These are phyloP conservation scores for Margaritispora aquatica DNA, from an alignment of 495 filamentous ascomycete species.

Conservation along the genomic window DNA sequence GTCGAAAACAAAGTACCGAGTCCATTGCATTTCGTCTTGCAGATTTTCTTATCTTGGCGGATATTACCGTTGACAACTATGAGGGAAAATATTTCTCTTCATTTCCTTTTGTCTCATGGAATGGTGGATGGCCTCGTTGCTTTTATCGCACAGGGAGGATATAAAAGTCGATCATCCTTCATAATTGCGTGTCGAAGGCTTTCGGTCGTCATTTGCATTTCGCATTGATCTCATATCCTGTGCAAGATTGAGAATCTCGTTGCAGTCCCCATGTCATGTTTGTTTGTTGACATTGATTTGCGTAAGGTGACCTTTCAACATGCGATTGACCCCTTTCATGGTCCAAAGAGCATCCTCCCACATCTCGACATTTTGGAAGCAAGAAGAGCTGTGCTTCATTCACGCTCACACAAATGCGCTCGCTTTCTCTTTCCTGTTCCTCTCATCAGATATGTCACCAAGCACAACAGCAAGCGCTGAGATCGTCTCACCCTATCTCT, in stretches of 20 bases:
- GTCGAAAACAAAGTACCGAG: too few species aligned
- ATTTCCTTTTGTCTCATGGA: background rate
- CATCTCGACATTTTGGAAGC: background rate
- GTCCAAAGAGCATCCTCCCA: too few species aligned
- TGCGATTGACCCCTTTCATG: too few species aligned
- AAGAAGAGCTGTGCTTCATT: background rate
- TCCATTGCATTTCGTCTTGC: background rate
- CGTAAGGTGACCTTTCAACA: too few species aligned
- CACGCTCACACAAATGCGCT: background rate
- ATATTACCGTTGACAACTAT: background rate
- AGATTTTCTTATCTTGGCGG: background rate
- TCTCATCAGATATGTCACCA: background rate
- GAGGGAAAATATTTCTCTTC: background rate
- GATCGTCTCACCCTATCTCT: background rate
- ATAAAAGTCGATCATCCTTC: background rate
- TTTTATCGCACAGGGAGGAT: background rate
- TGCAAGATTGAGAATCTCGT: background rate
- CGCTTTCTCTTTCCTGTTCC: background rate
- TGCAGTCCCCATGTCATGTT: background rate
- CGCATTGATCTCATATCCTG: background rate
- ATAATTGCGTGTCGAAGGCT: background rate
- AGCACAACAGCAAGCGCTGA: background rate
- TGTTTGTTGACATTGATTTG: background rate
- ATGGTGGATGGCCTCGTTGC: background rate
- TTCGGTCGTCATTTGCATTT: background rate